These are phyloP conservation scores for Serpula lacrymans DNA, from an alignment of 768 basidiomycete genomes.

Conservation along the genomic window DNA sequence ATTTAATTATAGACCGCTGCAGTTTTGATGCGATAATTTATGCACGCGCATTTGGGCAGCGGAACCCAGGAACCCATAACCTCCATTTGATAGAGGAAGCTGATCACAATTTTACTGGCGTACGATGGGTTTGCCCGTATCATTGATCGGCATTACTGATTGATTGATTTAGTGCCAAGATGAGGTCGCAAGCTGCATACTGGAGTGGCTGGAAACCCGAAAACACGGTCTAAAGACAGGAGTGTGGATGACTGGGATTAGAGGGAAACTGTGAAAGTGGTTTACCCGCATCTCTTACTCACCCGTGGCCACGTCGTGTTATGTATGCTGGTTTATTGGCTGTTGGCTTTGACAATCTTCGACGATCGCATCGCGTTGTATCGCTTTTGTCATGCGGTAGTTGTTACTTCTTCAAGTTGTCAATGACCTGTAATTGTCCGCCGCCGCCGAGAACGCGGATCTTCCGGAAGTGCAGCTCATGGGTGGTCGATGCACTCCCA, in stretches of 20 bases:
- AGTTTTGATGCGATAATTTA: conserved; percentile 77
- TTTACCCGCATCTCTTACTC: not conserved
- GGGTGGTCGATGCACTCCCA: too few species aligned
- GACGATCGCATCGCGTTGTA: too few species aligned
- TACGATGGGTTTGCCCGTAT: conserved; percentile 21
- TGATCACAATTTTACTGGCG: conserved; percentile 76
- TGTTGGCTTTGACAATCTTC: too few species aligned
- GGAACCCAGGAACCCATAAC: conserved; percentile 65
- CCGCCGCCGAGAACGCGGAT: too few species aligned
- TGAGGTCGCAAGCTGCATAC: conserved; percentile 61
- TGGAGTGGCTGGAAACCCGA: conserved; percentile 62
- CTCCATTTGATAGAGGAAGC: conserved; percentile 69
- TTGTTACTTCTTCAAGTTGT: too few species aligned
- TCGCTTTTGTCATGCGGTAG: too few species aligned
- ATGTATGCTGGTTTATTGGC: too few species aligned
- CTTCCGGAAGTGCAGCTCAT: too few species aligned
- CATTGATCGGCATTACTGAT: conserved; percentile 1
- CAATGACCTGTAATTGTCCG: too few species aligned
- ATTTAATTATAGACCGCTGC: conserved; percentile 3
- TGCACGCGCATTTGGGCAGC: conserved; percentile 51
- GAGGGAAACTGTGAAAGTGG: conserved; percentile 41
- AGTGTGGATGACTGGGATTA: conserved; percentile 57
- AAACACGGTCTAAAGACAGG: conserved; percentile 54
- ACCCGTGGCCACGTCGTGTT: too few species aligned
- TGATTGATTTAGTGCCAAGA: conserved; percentile 47